Base-by-base conservation (phyloP, 164 flowering plant species). In the Magnolia kwangsiensis region DNA sequence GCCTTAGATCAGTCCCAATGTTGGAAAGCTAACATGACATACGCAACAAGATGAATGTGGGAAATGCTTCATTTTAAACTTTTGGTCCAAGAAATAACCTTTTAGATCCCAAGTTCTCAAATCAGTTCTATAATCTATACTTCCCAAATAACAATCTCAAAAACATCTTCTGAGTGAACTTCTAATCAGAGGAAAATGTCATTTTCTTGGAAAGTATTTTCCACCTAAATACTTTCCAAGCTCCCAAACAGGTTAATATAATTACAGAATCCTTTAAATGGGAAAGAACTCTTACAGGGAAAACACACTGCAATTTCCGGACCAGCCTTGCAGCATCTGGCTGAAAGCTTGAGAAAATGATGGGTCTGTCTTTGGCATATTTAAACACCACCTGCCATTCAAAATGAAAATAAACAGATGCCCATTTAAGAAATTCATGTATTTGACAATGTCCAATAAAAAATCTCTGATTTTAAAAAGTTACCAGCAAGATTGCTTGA, bases 341-440 rank as follows among this genome's bases (percentile, higher is more conserved):
- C 14, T 96, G 98, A 80, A 96, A 96, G 55, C 82, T 81, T 18
- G 99, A 96, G 85, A 96, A 96, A 66, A 94, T 87, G 51, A 94
- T 80, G 50, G 92, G 91, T 64, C 99, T 88, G 1, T 84, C 94
- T 14, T 84, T 80, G 45, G 89, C 96, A 69, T 83, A 74, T 24
- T 87, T 85, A 76, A 73, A 84, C 7, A 92, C 95, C 51, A 94
- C 95, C 90, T 90, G 85, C 50, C 9, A 67, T 55, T 16, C 61
- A 55, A 55, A 55, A 10, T 18, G 31, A 29, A 2, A 16, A 3
- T 4, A 5, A 31, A 31, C 49, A 45, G 24, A 27, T 10, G 27
- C 24, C 10, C 20, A 10, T 69, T 10, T 55, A 2, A 55, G 61
- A 10, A 55, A 55, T 55, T 55, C 61, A 7, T 55, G 18, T 10